Percentiles rank a stretch among this genome's conserved stretches.
Conservation (phyloP, 1,284 basidiomycete genomes). For the Xerocomus minutiporus region DNA sequence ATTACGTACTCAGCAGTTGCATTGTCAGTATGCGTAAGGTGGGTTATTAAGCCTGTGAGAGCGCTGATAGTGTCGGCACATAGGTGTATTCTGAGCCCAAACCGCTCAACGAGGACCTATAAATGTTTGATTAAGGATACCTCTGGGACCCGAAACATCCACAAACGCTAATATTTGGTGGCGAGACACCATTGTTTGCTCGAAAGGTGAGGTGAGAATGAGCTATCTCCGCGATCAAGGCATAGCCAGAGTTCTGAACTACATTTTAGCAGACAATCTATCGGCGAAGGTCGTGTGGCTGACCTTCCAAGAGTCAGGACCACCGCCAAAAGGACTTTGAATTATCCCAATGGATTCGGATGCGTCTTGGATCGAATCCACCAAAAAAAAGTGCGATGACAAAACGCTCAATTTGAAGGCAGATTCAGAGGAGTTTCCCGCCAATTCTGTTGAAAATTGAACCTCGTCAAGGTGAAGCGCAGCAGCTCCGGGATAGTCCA, state of each 20-base stretch:
- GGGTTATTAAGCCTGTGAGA: slow-evolving; percentile 48
- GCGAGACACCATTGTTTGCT: slow-evolving; percentile 29
- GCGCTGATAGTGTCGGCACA: slow-evolving; percentile 66
- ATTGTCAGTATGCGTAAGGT: slow-evolving; percentile 39
- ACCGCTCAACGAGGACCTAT: slow-evolving; percentile 47
- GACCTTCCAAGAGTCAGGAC: slow-evolving; percentile 69
- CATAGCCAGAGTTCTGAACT: slow-evolving; percentile 56
- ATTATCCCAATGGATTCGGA: slow-evolving; percentile 19
- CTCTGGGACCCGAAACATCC: background rate
- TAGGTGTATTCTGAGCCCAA: slow-evolving; percentile 51
- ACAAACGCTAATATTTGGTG: slow-evolving; percentile 41
- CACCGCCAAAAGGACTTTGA: slow-evolving; percentile 17
- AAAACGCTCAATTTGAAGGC: slow-evolving; percentile 48
- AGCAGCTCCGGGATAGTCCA: slow-evolving; percentile 58
- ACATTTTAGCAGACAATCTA: slow-evolving; percentile 12
- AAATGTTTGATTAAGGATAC: slow-evolving; percentile 1
- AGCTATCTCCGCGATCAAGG: slow-evolving; percentile 57
- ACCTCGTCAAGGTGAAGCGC: slow-evolving; percentile 64
- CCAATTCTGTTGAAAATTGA: slow-evolving; percentile 65
- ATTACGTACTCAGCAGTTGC: slow-evolving; percentile 38
- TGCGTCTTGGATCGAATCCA: slow-evolving; percentile 54
- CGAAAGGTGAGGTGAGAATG: slow-evolving; percentile 44
- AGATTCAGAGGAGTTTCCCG: slow-evolving; percentile 59
- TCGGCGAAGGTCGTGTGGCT: slow-evolving; percentile 18
- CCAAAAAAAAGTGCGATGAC: slow-evolving; percentile 51